Percentiles rank a stretch among this genome's conserved stretches.
These are phyloP conservation scores for Rubroshorea leprosula DNA, from an alignment of 345 rosid genomes.

Conservation along the genomic window DNA sequence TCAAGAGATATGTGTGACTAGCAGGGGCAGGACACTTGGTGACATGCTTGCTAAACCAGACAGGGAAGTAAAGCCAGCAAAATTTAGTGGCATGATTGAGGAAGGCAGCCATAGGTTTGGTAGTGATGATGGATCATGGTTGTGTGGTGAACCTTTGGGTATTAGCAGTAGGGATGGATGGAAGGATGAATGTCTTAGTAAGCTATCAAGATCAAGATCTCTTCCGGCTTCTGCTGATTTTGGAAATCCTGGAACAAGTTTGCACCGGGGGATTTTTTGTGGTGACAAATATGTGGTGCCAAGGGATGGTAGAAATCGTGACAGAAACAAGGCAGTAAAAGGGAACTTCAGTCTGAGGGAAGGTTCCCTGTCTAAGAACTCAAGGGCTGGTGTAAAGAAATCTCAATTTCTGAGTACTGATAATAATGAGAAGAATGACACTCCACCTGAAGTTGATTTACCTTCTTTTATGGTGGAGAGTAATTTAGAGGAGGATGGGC, in stretches of 20 bases:
- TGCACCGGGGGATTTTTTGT: conserved; percentile 11
- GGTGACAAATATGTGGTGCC: conserved; percentile 42
- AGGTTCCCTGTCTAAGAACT: conserved; percentile 35
- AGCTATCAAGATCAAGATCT: conserved; percentile 62
- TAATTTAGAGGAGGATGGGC: conserved; percentile 24
- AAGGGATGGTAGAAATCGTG: conserved; percentile 37
- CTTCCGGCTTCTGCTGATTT: conserved; percentile 43
- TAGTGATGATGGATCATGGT: conserved; percentile 21
- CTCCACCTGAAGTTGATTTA: conserved; percentile 40
- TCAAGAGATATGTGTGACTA: conserved; percentile 43
- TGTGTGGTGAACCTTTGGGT: conserved; percentile 60
- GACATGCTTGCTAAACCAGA: conserved; percentile 91
- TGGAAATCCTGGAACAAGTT: conserved; percentile 39
- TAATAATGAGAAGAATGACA: conserved; percentile 21
- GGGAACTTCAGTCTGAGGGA: conserved; percentile 34
- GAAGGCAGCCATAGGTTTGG: conserved; percentile 28
- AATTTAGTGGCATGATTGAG: conserved; percentile 30
- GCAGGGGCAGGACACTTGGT: conserved; percentile 68
- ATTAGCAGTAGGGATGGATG: conserved; percentile 97
- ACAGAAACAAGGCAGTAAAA: conserved; percentile 41
- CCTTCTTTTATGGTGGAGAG: conserved; percentile 23
- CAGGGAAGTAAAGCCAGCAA: conserved; percentile 37
- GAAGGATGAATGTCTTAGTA: conserved; percentile 54
- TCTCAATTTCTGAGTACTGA: conserved; percentile 15
- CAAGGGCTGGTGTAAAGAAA: conserved; percentile 33